Evolutionary conservation across 202 grass and related monocot species (phyloP), one percentile per base, ranked within the genome.

Genomic region (Brachypodium distachyon): DNA sequence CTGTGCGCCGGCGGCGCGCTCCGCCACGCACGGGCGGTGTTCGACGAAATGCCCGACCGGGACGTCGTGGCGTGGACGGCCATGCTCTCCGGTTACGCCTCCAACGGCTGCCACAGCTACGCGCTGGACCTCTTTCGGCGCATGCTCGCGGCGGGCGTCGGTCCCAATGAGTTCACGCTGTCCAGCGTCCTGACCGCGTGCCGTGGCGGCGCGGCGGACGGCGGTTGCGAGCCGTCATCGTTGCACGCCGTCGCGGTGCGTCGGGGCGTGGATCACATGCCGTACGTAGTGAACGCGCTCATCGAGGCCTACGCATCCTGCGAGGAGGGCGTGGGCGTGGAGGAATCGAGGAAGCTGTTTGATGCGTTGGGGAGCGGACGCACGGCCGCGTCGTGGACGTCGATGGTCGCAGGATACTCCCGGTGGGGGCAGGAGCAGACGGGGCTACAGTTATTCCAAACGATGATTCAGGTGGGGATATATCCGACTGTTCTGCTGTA

Each of bases 41-140:
- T 93, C 73, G 90, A 87, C 48, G 40, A 72, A 84, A 93, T 89
- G 86, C 83, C 67, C 33, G 53, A 87, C 0, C 60, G 83, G 14
- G 83, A 87, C 61, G 73, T 89, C 52, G 80, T 93, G 31, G 80
- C 86, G 0, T 93, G 90, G 81, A 93, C 86, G 26, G 83, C 80
- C 80, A 87, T 93, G 72, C 70, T 93, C 73, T 93, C 81, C 4
- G 77, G 83, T 26, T 87, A 93, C 61, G 77, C 86, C 21, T 79
- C 83, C 72, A 84, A 74, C 40, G 72, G 67, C 12, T 51, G 7
- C 63, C 67, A 63, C 47, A 27, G 42, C 1, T 72, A 87, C 46
- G 83, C 73, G 3, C 33, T 77, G 12, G 46, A 47, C 43, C 18
- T 79, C 10, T 84, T 87, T 46, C 72, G 55, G 3, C 40, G 19